Base-by-base conservation (phyloP, 202 grass and related monocot genomes). In the Elaeis oleifera region DNA sequence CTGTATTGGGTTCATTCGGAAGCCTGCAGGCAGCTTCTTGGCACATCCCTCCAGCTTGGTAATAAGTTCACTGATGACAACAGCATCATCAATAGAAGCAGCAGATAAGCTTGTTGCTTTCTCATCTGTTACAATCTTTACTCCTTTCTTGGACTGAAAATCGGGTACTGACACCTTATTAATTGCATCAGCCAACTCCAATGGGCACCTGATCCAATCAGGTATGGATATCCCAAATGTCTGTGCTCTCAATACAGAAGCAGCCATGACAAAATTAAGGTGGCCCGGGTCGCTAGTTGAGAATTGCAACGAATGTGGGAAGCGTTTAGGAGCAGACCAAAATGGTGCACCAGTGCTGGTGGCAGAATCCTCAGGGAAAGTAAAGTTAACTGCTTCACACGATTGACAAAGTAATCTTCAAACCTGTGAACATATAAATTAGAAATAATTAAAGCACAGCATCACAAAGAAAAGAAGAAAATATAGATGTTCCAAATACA, bases 241-340 rank as follows among this genome's bases (percentile, higher is more conserved):
- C 65, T 79, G 23, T 2, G 90, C 85, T 69, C 90, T 85, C 68
- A 95, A 78, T 61, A 87, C 75, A 26, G 86, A 83, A 69, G 83
- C 86, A 31, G 72, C 68, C 78, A 79, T 73, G 77, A 95, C 75
- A 67, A 87, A 90, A 26, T 87, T 56, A 65, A 90, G 63, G 16
- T 95, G 90, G 55, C 75, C 76, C 25, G 64, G 54, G 76, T 89
- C 83, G 51, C 53, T 65, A 32, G 71, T 16, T 56, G 77, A 89
- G 72, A 95, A 95, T 72, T 81, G 60, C 64, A 95, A 61, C 1
- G 85, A 68, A 21, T 5, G 74, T 8, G 85, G 90, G 59, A 89
- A 89, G 31, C 90, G 85, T 76, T 89, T 89, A 51, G 90, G 90
- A 18, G 90, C 85, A 64, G 85, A 89, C 90, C 90, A 95, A 64